Evolutionary conservation across 139 green algal species (phyloP).

Genomic region (Chlamydomonas incerta): DNA sequence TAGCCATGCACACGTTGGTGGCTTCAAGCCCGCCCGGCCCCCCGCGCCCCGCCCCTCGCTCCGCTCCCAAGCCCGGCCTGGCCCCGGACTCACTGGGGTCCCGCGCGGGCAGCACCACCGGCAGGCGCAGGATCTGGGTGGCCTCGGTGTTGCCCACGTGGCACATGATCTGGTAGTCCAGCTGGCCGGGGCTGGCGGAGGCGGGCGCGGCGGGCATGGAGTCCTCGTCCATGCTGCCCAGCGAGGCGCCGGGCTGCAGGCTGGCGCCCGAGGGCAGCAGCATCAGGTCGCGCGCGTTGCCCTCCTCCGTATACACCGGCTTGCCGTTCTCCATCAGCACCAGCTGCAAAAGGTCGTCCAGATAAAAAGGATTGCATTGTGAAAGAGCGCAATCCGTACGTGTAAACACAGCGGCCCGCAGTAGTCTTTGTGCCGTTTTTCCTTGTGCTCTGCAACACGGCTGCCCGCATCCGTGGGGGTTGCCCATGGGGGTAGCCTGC

Average conservation of each 20-base stretch:
- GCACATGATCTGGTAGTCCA: conserved; percentile 37
- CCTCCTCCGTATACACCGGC: conserved; percentile 4
- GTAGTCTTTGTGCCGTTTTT: too few species aligned
- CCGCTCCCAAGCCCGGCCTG: background rate
- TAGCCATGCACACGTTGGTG: too few species aligned
- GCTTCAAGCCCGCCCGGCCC: too few species aligned
- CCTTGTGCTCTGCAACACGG: too few species aligned
- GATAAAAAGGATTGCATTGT: too few species aligned
- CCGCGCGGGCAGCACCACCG: conserved; percentile 22
- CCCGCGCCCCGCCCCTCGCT: too few species aligned
- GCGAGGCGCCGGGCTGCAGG: background rate
- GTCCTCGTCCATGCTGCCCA: background rate
- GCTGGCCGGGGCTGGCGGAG: too few species aligned
- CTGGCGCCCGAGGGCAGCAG: conserved; percentile 1
- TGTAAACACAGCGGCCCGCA: too few species aligned
- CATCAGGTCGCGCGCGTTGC: conserved; percentile 22
- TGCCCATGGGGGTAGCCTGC: too few species aligned
- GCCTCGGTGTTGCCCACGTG: conserved; percentile 6
- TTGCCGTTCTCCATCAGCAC: conserved; percentile 30
- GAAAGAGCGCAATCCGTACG: too few species aligned
- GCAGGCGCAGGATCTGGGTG: conserved; percentile 35
- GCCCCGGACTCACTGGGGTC: background rate
- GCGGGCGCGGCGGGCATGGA: too few species aligned
- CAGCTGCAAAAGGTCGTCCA: background rate
- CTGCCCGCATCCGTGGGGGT: too few species aligned